phyloP scores from a whole-genome alignment of 352 stramenopile species.

The Pythium vanterpoolii region DNA sequence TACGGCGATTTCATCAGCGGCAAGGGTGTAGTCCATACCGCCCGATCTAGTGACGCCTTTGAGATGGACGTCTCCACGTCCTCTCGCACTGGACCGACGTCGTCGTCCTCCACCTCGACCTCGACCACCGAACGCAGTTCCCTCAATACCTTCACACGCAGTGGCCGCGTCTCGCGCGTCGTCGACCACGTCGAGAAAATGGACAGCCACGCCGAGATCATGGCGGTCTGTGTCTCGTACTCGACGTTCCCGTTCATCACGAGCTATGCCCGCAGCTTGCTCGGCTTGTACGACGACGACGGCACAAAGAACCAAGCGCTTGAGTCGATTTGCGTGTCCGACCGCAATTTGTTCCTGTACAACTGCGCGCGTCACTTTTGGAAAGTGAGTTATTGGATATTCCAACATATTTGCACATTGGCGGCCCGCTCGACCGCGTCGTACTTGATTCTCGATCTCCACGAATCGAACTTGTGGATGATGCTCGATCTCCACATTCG shows the following conservation, averaged over 20 bases:
- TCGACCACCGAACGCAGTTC: conserved; percentile 35
- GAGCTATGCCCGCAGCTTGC: conserved; percentile 73
- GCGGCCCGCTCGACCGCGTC: conserved; percentile 64
- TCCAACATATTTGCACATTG: conserved; percentile 79
- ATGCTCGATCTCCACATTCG: conserved; percentile 67
- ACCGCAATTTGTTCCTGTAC: conserved; percentile 65
- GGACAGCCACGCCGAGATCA: conserved; percentile 64
- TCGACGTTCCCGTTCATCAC: conserved; percentile 86
- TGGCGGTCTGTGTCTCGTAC: conserved; percentile 73
- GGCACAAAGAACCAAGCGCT: conserved; percentile 57
- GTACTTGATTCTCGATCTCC: conserved; percentile 77
- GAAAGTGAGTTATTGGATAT: conserved; percentile 78
- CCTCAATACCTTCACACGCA: conserved; percentile 71
- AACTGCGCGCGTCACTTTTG: conserved; percentile 66
- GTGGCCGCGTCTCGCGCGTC: conserved; percentile 45
- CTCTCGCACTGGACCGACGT: neutral
- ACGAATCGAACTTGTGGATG: conserved; percentile 83
- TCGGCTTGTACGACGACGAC: conserved; percentile 68
- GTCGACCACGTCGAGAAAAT: conserved; percentile 68
- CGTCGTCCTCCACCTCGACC: neutral
- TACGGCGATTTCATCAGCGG: conserved; percentile 73
- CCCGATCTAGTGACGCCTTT: neutral
- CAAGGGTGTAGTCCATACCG: neutral
- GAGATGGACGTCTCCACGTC: neutral
- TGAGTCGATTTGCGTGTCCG: conserved; percentile 43